Conservation (phyloP, 352 stramenopile genomes). For the Phytophthora citricola region DNA sequence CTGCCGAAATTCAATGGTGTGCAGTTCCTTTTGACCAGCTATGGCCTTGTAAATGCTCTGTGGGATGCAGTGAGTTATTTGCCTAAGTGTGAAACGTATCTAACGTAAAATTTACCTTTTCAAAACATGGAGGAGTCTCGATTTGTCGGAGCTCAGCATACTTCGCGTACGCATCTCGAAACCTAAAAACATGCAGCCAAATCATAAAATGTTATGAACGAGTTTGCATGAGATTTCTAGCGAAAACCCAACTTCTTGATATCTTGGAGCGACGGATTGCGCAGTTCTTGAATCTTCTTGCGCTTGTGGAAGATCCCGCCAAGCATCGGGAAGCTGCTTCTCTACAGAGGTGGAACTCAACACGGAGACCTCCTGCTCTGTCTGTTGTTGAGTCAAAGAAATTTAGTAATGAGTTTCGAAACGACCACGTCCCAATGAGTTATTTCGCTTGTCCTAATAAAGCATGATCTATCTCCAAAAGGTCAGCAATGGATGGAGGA, state of each 20-base stretch:
- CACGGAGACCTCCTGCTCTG: constrained; percentile 2
- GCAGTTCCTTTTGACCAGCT: constrained; percentile 80
- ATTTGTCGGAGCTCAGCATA: constrained; percentile 66
- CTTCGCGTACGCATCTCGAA: constrained; percentile 73
- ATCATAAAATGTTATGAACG: background rate
- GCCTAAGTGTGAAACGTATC: too few species aligned
- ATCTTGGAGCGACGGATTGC: constrained; percentile 75
- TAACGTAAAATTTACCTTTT: constrained; percentile 44
- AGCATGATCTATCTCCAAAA: constrained; percentile 4
- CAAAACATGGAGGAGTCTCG: constrained; percentile 72
- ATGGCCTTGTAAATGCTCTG: constrained; percentile 89
- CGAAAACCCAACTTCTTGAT: constrained; percentile 62
- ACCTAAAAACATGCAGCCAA: constrained; percentile 36
- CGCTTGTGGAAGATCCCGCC: constrained; percentile 82
- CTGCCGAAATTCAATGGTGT: constrained; percentile 76
- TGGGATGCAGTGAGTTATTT: background rate
- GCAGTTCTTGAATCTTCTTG: constrained; percentile 81
- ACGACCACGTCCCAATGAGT: constrained; percentile 29
- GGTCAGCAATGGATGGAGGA: constrained; percentile 6
- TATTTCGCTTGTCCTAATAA: constrained; percentile 9
- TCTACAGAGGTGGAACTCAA: background rate
- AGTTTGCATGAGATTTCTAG: background rate
- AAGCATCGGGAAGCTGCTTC: constrained; percentile 48
- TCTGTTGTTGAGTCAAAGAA: background rate
- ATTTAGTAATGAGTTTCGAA: constrained; percentile 38